phyloP scores from a whole-genome alignment of 108 stramenopile species.

The Schizochytrium sp. region DNA sequence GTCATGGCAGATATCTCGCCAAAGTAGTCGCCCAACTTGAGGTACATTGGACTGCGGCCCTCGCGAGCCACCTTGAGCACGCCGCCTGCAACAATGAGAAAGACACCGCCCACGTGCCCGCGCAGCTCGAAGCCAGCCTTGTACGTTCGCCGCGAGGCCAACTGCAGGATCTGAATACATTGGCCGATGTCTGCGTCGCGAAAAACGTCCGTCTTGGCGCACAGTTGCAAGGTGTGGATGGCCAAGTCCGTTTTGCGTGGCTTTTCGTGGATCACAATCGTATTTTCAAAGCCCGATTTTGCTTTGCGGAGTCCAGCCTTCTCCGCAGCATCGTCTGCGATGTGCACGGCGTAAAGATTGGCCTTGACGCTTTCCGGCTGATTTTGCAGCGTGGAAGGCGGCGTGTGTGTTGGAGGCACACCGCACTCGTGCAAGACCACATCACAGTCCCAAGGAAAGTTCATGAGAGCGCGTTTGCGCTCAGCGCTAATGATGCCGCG shows the following conservation, averaged over 20 bases:
- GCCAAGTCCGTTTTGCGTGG: background rate
- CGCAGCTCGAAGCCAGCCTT: background rate
- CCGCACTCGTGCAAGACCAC: constrained; percentile 80
- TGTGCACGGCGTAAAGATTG: constrained; percentile 79
- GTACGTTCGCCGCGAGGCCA: background rate
- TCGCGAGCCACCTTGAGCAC: background rate
- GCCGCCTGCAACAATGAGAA: background rate
- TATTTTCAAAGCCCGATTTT: background rate
- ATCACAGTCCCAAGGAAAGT: constrained; percentile 61
- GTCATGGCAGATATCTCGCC: constrained; percentile 13
- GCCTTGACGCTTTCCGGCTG: constrained; percentile 66
- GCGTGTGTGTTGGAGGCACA: constrained; percentile 83
- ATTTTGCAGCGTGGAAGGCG: constrained; percentile 63
- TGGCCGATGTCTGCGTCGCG: background rate
- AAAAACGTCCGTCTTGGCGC: background rate
- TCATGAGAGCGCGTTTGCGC: background rate
- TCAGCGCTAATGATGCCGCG: background rate
- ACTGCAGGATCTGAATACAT: background rate
- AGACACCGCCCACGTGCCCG: background rate
- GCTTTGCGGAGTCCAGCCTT: background rate
- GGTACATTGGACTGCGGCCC: background rate
- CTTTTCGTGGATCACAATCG: constrained; percentile 10
- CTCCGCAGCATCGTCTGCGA: background rate
- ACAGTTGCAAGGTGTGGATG: background rate
- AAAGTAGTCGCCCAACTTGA: constrained; percentile 2